A percentile compares a stretch with the other conserved stretches of the same genome.
Conservation (phyloP, 352 stramenopile species). For the Globisporangium polare region DNA sequence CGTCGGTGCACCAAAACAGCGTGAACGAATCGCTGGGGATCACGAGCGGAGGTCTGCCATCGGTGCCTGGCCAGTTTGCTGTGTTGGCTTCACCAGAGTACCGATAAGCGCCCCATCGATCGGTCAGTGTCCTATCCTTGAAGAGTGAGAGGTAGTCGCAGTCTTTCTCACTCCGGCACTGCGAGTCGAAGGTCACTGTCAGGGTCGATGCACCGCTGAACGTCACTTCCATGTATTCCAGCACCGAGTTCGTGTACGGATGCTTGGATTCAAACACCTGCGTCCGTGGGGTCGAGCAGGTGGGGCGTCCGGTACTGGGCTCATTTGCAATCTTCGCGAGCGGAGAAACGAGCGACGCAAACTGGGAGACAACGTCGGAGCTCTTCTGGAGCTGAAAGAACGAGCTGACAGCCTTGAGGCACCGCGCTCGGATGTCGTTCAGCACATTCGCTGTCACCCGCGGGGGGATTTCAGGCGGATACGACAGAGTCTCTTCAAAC, state of each 20-base stretch:
- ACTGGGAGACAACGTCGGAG: slow-evolving; percentile 7
- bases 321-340: slow-evolving; percentile 45
- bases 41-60: slow-evolving; percentile 54
- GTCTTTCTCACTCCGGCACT: slow-evolving; percentile 55
- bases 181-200: slow-evolving; percentile 68
- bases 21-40: slow-evolving; percentile 78
- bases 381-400: slow-evolving; percentile 26
- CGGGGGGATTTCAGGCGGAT: slow-evolving; percentile 57
- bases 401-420: slow-evolving; percentile 45
- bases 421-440: slow-evolving; percentile 51
- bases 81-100: slow-evolving; percentile 63
- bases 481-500: slow-evolving; percentile 46
- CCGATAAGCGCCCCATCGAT: slow-evolving; percentile 56
- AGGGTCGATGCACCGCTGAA: slow-evolving; percentile 65
- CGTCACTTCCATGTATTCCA: slow-evolving; percentile 76
- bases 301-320: slow-evolving; percentile 37
- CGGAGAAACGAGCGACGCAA: slow-evolving; percentile 23
- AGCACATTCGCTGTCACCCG: slow-evolving; percentile 31
- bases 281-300: slow-evolving; percentile 39
- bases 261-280: slow-evolving; percentile 85
- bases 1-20: slow-evolving; percentile 82
- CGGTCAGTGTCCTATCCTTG: slow-evolving; percentile 68
- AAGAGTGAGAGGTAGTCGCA: slow-evolving; percentile 87
- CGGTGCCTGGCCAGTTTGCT: slow-evolving; percentile 79
- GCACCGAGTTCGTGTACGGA: slow-evolving; percentile 75